A percentile compares a stretch with the other conserved stretches of the same genome.
Evolutionary conservation across 2,329 filamentous ascomycete species (phyloP).

Genomic region (Microdochium bolleyi): DNA sequence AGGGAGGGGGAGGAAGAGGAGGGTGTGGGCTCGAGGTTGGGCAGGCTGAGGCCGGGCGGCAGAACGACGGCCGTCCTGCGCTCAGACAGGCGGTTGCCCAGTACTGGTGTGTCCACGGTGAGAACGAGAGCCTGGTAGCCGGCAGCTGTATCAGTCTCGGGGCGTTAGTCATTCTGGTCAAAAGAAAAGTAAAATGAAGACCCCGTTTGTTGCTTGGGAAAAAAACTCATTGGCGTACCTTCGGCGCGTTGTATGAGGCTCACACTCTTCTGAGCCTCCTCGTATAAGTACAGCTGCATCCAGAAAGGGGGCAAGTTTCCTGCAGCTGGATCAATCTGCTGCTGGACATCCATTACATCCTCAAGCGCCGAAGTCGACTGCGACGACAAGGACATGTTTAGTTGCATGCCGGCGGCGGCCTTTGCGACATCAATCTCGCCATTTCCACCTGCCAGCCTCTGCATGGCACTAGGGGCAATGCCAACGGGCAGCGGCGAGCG

Average conservation of each 20-base stretch:
- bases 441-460: conserved; percentile 15
- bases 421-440: conserved; percentile 19
- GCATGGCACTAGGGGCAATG: conserved; percentile 19
- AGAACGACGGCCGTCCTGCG: conserved; percentile 13
- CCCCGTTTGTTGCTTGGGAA: not conserved
- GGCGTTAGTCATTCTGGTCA: too few species aligned
- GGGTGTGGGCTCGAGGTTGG: conserved; percentile 11
- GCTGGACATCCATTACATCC: conserved; percentile 11
- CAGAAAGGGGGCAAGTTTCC: conserved; percentile 8
- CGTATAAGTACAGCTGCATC: conserved; percentile 15
- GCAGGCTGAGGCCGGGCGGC: conserved; percentile 11
- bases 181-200: conserved; percentile 3
- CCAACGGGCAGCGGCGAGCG: conserved; percentile 15
- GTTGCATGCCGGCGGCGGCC: conserved; percentile 11
- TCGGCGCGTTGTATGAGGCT: conserved; percentile 12
- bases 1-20: not conserved
- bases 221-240: not conserved
- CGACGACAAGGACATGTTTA: conserved; percentile 17
- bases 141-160: too few species aligned
- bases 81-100: conserved; percentile 20
- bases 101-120: conserved; percentile 18
- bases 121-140: conserved; percentile 19
- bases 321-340: conserved; percentile 4
- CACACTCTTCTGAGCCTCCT: conserved; percentile 10
- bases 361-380: conserved; percentile 17